phyloP scores from a whole-genome alignment of 208 protist species.

The Trichomonas vaginalis region DNA sequence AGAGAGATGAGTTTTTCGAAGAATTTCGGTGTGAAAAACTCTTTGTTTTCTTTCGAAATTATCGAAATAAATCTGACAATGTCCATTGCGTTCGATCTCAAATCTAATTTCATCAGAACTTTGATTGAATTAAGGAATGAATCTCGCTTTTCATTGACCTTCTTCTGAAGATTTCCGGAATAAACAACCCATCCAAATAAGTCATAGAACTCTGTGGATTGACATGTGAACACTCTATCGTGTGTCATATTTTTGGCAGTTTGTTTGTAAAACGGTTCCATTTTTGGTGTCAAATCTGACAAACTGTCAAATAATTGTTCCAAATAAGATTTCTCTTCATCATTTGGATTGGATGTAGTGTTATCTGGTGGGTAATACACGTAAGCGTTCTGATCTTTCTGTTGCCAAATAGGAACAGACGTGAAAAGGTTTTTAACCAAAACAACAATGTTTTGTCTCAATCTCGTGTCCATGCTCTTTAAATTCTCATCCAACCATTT shows the following conservation, averaged over 20 bases:
- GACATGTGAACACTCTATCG: background rate
- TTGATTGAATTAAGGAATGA: background rate
- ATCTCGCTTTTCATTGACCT: background rate
- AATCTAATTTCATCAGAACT: background rate
- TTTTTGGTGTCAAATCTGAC: background rate
- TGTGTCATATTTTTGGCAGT: background rate
- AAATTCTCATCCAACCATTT: background rate
- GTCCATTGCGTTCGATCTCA: background rate
- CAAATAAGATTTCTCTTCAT: background rate
- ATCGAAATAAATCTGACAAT: background rate
- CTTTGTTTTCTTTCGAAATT: background rate
- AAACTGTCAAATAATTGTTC: background rate
- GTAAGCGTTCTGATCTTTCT: background rate
- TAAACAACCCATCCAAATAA: background rate
- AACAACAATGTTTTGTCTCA: background rate
- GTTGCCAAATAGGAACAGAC: background rate
- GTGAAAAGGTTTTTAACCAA: background rate
- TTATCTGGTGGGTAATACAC: background rate
- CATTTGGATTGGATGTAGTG: background rate
- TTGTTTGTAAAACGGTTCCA: background rate
- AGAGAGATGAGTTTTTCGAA: background rate
- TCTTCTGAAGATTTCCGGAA: background rate
- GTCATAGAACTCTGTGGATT: background rate
- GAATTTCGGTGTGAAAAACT: background rate
- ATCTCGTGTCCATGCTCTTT: background rate